These are phyloP conservation scores for Trichosanthes truncata DNA, from an alignment of 306 rosid species.

Conservation along the genomic window DNA sequence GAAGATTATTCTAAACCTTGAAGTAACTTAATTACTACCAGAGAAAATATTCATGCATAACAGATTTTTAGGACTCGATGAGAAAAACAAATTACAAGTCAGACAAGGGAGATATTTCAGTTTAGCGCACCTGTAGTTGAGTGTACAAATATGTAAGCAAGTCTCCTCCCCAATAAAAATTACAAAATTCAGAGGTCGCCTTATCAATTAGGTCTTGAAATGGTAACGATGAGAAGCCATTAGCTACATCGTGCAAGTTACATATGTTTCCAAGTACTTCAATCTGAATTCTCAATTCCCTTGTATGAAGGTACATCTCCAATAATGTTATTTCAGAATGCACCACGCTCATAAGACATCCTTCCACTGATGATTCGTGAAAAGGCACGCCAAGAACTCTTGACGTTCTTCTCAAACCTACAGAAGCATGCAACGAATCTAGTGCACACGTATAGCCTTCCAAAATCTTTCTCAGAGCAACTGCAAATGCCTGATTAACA, in stretches of 20 bases:
- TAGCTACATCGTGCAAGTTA: constrained; percentile 35
- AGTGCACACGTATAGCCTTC: constrained; percentile 61
- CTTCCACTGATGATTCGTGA: constrained; percentile 25
- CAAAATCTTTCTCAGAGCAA: constrained; percentile 71
- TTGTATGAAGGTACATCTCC: constrained; percentile 72
- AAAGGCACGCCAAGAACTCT: constrained; percentile 17
- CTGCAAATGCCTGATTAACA: constrained; percentile 87
- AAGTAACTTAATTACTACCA: neutral
- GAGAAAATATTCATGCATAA: neutral
- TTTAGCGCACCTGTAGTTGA: constrained; percentile 54
- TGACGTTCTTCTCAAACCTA: constrained; percentile 40
- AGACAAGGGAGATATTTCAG: neutral
- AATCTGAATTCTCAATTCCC: constrained; percentile 53
- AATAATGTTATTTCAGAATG: constrained; percentile 69
- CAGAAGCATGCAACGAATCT: constrained; percentile 60
- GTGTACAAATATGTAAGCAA: constrained; percentile 64
- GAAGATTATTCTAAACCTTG: neutral
- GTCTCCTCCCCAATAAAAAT: constrained; percentile 66
- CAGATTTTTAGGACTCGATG: neutral
- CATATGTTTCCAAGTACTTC: constrained; percentile 70
- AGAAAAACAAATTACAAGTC: neutral
- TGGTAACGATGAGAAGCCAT: constrained; percentile 35
- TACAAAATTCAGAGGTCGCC: constrained; percentile 37
- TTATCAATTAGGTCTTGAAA: constrained; percentile 36
- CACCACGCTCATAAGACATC: constrained; percentile 60